Evolutionary conservation across 306 rosid species (phyloP), one percentile per base, ranked within the genome.

Genomic region (Phaseolus lunatus): DNA sequence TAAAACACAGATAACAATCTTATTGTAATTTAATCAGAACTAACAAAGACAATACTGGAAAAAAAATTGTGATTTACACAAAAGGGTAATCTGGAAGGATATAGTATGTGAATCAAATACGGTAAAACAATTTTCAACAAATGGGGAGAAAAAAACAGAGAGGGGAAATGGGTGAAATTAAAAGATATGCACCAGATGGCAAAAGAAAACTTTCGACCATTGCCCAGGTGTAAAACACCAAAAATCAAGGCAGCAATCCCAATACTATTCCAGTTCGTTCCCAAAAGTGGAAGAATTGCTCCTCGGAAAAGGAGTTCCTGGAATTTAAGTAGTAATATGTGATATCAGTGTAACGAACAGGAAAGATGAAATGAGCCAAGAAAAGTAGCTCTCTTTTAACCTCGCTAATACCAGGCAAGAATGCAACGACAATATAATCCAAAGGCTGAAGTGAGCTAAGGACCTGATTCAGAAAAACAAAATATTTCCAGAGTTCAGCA

Each of bases 251-350:
- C 93, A 67, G 85, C 88, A 47, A 86, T 70, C 82, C 78, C 75
- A 49, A 89, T 73, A 74, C 99, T 83, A 69, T 69, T 85, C 99
- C 90, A 92, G 84, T 86, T 72, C 83, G 88, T 82, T 84, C 99
- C 99, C 45, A 89, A 86, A 29, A 92, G 91, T 43, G 99, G 99
- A 29, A 92, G 70, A 70, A 95, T 80, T 0, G 96, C 92, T 43
- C 99, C 99, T 18, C 97, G 97, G 73, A 95, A 95, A 78, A 95
- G 96, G 62, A 95, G 84, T 76, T 92, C 99, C 99, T 92, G 87
- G 19, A 16, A 56, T 79, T 68, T 64, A 50, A 70, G 67, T 68
- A 72, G 54, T 67, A 71, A 19, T 11, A 68, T 47, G 27, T 31
- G 65, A 24, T 20, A 45, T 77, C 41, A 35, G 37, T 74, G 50